These are phyloP conservation scores for Curvularia hawaiiensis DNA, from an alignment of 2,329 filamentous ascomycete species.

Conservation along the genomic window DNA sequence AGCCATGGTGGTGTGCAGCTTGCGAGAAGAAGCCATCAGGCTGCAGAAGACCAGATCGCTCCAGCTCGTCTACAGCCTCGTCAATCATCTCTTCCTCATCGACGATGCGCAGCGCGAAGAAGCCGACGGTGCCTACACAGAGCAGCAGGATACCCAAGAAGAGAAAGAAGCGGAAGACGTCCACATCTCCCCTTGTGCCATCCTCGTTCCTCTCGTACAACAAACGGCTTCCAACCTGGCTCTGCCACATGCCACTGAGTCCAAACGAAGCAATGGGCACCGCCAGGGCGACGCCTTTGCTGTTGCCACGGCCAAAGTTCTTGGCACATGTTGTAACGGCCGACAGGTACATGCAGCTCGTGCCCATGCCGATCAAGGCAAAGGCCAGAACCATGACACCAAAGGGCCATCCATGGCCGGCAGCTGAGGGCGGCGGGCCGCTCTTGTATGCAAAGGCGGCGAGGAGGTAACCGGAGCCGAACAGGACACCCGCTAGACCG, in stretches of 20 bases:
- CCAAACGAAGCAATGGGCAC: constrained; percentile 92
- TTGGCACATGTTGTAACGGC: constrained; percentile 96
- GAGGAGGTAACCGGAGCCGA: constrained; percentile 80
- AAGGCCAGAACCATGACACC: constrained; percentile 86
- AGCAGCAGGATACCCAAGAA: constrained; percentile 79
- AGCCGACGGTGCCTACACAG: constrained; percentile 72
- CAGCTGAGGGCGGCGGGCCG: constrained; percentile 58
- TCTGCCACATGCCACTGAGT: constrained; percentile 93
- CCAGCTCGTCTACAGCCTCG: constrained; percentile 87
- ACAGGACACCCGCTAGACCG: constrained; percentile 72
- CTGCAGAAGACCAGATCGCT: constrained; percentile 81
- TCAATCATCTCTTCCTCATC: constrained; percentile 88
- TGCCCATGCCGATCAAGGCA: constrained; percentile 79
- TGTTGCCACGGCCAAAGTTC: constrained; percentile 90
- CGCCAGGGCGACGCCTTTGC: constrained; percentile 87
- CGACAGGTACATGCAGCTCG: constrained; percentile 85
- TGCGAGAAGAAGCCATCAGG: constrained; percentile 74
- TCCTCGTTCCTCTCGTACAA: constrained; percentile 72
- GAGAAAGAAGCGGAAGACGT: constrained; percentile 85
- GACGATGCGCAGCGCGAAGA: constrained; percentile 76
- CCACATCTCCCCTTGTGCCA: constrained; percentile 64
- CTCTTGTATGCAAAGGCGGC: constrained; percentile 79
- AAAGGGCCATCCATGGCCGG: constrained; percentile 70
- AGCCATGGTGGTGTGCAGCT: constrained; percentile 60
- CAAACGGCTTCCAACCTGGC: constrained; percentile 80